Percentiles rank a stretch among this genome's conserved stretches.
phyloP scores from a whole-genome alignment of 2,329 filamentous ascomycete genomes.

The Ceratocystis smalleyi region DNA sequence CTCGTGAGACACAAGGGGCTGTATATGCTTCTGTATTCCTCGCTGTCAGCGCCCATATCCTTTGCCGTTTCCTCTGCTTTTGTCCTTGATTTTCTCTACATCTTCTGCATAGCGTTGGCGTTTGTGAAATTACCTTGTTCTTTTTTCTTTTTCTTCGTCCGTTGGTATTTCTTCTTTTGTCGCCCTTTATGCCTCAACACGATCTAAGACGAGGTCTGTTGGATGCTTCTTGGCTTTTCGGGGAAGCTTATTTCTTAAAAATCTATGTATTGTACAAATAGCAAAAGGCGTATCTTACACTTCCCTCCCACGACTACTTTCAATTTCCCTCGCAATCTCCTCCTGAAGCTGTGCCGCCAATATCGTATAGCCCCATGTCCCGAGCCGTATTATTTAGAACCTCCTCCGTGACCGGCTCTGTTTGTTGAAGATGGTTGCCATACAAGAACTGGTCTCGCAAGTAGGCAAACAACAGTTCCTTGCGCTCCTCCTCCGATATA shows the following conservation, averaged over 20 bases:
- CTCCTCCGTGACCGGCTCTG: slow-evolving; percentile 19
- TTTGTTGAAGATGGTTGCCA: slow-evolving; percentile 2
- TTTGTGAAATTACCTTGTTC: slow-evolving; percentile 20
- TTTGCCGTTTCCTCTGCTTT: neutral
- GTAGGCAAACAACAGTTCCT: slow-evolving; percentile 29
- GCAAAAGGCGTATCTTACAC: slow-evolving; percentile 1
- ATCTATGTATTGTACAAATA: slow-evolving; percentile 10
- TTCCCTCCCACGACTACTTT: neutral
- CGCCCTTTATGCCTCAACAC: neutral
- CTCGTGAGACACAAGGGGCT: neutral
- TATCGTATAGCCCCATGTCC: slow-evolving; percentile 31
- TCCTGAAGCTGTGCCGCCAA: slow-evolving; percentile 12
- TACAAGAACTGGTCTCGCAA: slow-evolving; percentile 21
- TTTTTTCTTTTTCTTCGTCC: neutral
- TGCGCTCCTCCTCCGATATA: slow-evolving; percentile 26
- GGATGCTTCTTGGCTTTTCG: too few species aligned
- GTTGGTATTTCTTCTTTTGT: slow-evolving; percentile 1
- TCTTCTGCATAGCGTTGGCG: slow-evolving; percentile 31
- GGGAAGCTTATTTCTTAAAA: neutral
- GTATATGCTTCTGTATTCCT: neutral
- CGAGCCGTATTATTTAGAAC: slow-evolving; percentile 24
- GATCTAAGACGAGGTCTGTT: neutral
- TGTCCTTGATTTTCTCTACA: slow-evolving; percentile 1
- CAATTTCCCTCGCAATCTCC: slow-evolving; percentile 12
- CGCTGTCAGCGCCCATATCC: neutral